These are phyloP conservation scores for Raffaelea albimanens DNA, from an alignment of 2,329 filamentous ascomycete genomes.

Conservation along the genomic window DNA sequence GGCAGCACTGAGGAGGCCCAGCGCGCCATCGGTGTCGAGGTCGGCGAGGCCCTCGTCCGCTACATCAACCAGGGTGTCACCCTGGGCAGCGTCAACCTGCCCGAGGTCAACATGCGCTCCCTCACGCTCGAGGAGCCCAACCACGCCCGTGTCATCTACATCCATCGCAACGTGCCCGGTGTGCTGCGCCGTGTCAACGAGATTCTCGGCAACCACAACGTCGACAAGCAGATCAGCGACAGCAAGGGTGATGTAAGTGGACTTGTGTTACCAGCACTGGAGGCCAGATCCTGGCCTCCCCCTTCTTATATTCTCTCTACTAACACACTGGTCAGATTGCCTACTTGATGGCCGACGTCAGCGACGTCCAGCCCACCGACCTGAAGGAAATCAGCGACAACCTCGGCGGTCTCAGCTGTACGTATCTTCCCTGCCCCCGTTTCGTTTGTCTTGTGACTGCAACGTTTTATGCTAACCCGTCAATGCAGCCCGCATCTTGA, in stretches of 20 bases:
- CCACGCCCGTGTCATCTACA: constrained; percentile 85
- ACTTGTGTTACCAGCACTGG: no score
- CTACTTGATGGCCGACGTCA: constrained; percentile 97
- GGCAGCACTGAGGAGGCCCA: constrained; percentile 97
- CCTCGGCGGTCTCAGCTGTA: constrained; percentile 73
- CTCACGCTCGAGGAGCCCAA: constrained; percentile 82
- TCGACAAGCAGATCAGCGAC: constrained; percentile 98
- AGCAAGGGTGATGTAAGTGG: constrained; percentile 69
- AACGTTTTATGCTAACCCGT: constrained; percentile 5
- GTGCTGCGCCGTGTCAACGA: constrained; percentile 93
- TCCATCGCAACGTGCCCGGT: constrained; percentile 93
- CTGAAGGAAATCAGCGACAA: constrained; percentile 80
- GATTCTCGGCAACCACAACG: constrained; percentile 88
- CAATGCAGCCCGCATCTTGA: constrained; percentile 32
- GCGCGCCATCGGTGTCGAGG: constrained; percentile 89
- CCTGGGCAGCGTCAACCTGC: constrained; percentile 87
- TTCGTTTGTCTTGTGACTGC: not conserved
- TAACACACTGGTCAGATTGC: constrained; percentile 33
- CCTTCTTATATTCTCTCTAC: no score
- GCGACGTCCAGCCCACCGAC: constrained; percentile 67
- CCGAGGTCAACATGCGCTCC: constrained; percentile 86
- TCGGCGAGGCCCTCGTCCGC: constrained; percentile 74
- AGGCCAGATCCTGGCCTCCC: no score
- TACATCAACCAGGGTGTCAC: constrained; percentile 96
- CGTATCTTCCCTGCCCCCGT: constrained; percentile 23